phyloP scores from a whole-genome alignment of 768 basidiomycete genomes.

The Pleurotus ostreatus region DNA sequence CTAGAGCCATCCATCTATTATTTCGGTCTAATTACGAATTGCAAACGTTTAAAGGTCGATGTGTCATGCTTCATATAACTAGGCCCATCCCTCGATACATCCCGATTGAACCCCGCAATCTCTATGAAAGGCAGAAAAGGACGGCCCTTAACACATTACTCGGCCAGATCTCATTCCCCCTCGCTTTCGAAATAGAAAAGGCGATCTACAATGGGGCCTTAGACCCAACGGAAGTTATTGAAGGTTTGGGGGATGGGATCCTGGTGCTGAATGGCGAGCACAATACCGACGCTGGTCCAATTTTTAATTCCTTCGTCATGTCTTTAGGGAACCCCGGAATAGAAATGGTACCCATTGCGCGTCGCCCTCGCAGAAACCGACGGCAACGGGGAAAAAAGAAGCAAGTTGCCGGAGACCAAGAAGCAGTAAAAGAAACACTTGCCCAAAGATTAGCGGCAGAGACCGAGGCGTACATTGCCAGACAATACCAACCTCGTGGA shows the following conservation, averaged over 20 bases:
- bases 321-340: conserved; percentile 1
- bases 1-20: not conserved
- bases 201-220: conserved; percentile 25
- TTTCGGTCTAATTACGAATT: conserved; percentile 21
- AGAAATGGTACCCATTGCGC: not conserved
- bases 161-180: conserved; percentile 22
- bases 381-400: not conserved
- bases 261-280: conserved; percentile 13
- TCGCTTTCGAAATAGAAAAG: conserved; percentile 36
- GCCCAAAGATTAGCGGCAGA: conserved; percentile 11
- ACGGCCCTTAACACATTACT: conserved; percentile 19
- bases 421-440: conserved; percentile 7
- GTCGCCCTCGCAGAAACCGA: not conserved
- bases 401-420: not conserved
- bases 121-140: conserved; percentile 9
- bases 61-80: conserved; percentile 17
- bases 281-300: not conserved
- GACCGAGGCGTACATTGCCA: conserved; percentile 8
- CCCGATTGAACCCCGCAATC: conserved; percentile 13
- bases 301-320: conserved; percentile 5
- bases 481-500: conserved; percentile 6
- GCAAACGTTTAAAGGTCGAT: conserved; percentile 23
- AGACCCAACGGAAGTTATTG: conserved; percentile 15
- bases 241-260: conserved; percentile 15
- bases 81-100: conserved; percentile 9